Conservation (phyloP, 345 rosid genomes). For the Boechera retrofracta region DNA sequence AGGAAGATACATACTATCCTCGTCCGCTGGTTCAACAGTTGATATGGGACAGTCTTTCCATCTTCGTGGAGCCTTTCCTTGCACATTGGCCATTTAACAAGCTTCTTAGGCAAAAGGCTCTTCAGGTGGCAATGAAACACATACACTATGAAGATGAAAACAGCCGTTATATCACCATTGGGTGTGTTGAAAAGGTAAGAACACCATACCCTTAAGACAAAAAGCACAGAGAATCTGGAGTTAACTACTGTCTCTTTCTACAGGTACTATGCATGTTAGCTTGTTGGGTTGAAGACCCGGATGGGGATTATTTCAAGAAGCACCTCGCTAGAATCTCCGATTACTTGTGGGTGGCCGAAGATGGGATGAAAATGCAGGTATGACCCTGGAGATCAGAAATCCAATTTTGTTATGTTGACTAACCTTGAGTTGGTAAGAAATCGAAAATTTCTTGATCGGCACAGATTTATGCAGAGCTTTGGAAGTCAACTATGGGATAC, state of each 20-base stretch:
- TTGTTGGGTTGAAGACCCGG: conserved; percentile 75
- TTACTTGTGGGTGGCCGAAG: conserved; percentile 71
- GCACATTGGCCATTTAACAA: conserved; percentile 54
- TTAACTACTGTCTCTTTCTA: neutral
- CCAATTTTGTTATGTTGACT: neutral
- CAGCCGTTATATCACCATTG: conserved; percentile 55
- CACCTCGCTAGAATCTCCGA: conserved; percentile 63
- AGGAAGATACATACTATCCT: conserved; percentile 57
- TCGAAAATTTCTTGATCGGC: neutral
- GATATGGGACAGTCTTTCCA: conserved; percentile 52
- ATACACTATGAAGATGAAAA: conserved; percentile 58
- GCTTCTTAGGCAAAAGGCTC: conserved; percentile 48
- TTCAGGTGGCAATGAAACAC: conserved; percentile 45
- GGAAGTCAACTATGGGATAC: conserved; percentile 78
- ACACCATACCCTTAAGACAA: neutral
- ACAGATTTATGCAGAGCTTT: conserved; percentile 48
- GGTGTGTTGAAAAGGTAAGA: conserved; percentile 49
- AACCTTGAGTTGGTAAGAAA: conserved; percentile 8
- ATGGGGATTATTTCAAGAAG: conserved; percentile 58
- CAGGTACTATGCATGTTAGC: conserved; percentile 60
- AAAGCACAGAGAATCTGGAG: neutral
- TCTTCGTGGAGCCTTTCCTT: conserved; percentile 48
- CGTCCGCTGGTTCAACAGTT: conserved; percentile 49
- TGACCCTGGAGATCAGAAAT: neutral
- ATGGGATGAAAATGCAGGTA: conserved; percentile 70